Conservation (phyloP, 2,329 filamentous ascomycete genomes). For the Scytalidium lignicola region DNA sequence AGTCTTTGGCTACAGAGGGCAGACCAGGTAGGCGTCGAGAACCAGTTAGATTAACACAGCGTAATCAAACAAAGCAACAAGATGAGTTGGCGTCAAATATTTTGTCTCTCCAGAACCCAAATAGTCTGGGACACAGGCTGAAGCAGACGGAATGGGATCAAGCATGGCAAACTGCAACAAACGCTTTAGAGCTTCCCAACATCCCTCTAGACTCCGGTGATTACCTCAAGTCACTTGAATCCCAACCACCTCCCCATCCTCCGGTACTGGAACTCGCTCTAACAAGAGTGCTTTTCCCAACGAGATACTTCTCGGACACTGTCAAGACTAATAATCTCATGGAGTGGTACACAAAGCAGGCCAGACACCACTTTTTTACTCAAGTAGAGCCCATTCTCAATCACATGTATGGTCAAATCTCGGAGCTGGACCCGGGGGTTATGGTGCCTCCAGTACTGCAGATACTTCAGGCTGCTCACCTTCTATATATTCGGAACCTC, state of each 20-base stretch:
- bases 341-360: conserved; percentile 56
- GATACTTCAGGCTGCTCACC: conserved; percentile 54
- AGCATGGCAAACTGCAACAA: conserved; percentile 58
- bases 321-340: conserved; percentile 48
- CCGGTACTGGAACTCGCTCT: conserved; percentile 45
- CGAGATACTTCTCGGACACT: conserved; percentile 29
- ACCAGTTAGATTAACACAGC: not conserved
- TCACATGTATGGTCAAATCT: conserved; percentile 26
- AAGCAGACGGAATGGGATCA: conserved; percentile 53
- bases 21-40: conserved; percentile 3
- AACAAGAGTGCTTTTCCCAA: conserved; percentile 48
- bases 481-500: conserved; percentile 52
- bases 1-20: not conserved
- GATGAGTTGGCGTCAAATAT: not conserved
- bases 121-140: conserved; percentile 11
- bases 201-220: conserved; percentile 40
- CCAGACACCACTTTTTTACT: conserved; percentile 54
- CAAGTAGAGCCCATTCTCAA: conserved; percentile 53
- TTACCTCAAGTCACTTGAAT: conserved; percentile 12
- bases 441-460: conserved; percentile 48
- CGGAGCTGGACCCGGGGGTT: conserved; percentile 31
- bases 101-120: not conserved
- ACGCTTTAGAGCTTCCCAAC: conserved; percentile 50
- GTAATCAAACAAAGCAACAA: not conserved
- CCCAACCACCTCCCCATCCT: conserved; percentile 25